Conservation (phyloP, 2,329 filamentous ascomycete species). For the Mycosphaerelloides madeirae region DNA sequence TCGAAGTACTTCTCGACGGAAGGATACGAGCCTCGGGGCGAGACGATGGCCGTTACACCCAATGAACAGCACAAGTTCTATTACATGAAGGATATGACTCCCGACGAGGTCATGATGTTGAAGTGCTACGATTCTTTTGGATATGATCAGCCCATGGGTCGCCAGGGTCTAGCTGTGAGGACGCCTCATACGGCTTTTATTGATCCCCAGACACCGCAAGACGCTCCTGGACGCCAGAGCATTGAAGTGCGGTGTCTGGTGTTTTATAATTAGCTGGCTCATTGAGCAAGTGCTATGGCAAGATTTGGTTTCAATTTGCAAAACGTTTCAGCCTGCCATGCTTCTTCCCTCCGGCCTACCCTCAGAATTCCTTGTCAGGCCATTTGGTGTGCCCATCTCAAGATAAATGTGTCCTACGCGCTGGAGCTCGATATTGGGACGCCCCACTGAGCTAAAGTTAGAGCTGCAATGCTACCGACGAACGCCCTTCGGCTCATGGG, state of each 20-base stretch:
- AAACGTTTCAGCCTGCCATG: too few species aligned
- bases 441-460: too few species aligned
- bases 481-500: too few species aligned
- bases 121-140: constrained; percentile 48
- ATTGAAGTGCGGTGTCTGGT: constrained; percentile 84
- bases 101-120: constrained; percentile 50
- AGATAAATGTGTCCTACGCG: too few species aligned
- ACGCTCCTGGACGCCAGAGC: constrained; percentile 71
- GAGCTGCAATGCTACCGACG: too few species aligned
- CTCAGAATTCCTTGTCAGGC: too few species aligned
- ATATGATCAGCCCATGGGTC: constrained; percentile 37
- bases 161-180: constrained; percentile 38
- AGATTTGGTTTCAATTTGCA: too few species aligned
- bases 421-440: too few species aligned
- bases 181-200: constrained; percentile 73
- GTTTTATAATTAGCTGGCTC: constrained; percentile 50
- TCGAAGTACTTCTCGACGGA: constrained; percentile 45
- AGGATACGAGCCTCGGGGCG: constrained; percentile 59
- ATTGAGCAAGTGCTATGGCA: neutral
- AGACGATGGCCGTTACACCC: constrained; percentile 57
- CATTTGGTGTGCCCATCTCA: too few species aligned
- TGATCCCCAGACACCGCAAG: constrained; percentile 65
- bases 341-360: too few species aligned
- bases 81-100: constrained; percentile 64
- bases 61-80: constrained; percentile 58